Evolutionary conservation across 1,284 basidiomycete species (phyloP).

Genomic region (Ustilago loliicola): DNA sequence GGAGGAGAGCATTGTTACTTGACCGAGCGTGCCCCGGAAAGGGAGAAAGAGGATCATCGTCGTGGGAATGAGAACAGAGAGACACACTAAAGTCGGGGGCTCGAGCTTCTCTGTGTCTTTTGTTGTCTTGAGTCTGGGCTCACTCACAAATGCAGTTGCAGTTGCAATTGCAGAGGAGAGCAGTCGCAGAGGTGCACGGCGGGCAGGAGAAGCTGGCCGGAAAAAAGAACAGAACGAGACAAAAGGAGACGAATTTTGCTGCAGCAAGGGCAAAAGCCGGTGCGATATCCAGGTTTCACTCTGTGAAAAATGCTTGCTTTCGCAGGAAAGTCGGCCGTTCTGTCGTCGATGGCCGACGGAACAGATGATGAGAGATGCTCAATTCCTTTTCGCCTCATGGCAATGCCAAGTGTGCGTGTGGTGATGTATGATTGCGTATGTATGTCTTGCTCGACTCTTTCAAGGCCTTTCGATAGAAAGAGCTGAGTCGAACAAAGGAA

Average conservation of each 20-base stretch:
- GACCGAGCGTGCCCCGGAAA: not conserved
- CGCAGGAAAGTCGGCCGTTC: not conserved
- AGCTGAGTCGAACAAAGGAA: not conserved
- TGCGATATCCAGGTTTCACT: slow-evolving; percentile 4
- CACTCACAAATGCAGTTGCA: not conserved
- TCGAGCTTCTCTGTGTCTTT: not conserved
- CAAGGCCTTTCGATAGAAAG: not conserved
- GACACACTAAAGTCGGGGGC: no score
- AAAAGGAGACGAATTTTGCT: slow-evolving; percentile 9
- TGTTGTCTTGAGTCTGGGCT: slow-evolving; percentile 3
- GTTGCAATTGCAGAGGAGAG: no score
- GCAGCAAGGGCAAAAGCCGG: slow-evolving; percentile 1
- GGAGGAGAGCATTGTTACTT: not conserved
- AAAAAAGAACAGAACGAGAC: slow-evolving; percentile 7
- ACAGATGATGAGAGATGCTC: not conserved
- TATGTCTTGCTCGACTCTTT: not conserved
- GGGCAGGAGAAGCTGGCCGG: slow-evolving; percentile 2
- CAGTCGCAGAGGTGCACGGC: not conserved
- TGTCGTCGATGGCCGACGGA: not conserved
- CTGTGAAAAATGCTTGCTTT: not conserved
- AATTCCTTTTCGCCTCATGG: not conserved
- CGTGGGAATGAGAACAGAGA: not conserved
- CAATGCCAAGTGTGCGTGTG: not conserved
- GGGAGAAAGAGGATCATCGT: not conserved
- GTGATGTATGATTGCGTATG: not conserved